Evolutionary conservation across 148 eudicot species (phyloP), one percentile per base, ranked within the genome.

Genomic region (Rhododendron ferrugineum): DNA sequence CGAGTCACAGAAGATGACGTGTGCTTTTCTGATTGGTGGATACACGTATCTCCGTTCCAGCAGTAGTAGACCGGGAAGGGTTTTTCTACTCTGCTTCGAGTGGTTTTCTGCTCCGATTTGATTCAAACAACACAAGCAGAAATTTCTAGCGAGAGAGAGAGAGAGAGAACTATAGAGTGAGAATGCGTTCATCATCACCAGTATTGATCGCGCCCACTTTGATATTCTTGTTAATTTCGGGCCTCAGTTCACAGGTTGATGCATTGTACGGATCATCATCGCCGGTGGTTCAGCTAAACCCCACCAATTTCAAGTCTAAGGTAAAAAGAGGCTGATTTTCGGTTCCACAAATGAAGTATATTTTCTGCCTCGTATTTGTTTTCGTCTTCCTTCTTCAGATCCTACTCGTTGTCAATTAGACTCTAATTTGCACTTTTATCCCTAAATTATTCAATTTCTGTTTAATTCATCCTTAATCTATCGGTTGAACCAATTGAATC

Each of bases 261-360:
- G 98, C 98, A 74, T 88, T 96, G 83, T 96, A 96, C 82, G 91
- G 91, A 13, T 75, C 98, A 30, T 92, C 98, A 10, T 94, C 98
- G 16, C 95, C 98, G 11, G 98, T 96, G 81, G 83, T 94, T 89
- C 98, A 96, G 90, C 93, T 96, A 37, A 92, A 85, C 81, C 96
- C 98, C 37, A 83, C 89, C 81, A 96, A 96, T 85, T 96, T 93
- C 87, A 96, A 96, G 90, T 95, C 98, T 44, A 96, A 96, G 98
- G 98, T 93, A 60, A 23, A 23, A 62, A 2, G 23, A 11, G 3
- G 28, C 40, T 58, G 15, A 81, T 44, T 14, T 18, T 82, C 60
- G 23, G 20, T 16, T 40, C 42, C 42, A 46, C 47, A 8, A 46
- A 46, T 46, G 47, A 46, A 46, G 9, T 9, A 1, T 46, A 46